Evolutionary conservation across 108 stramenopile species (phyloP), one percentile per base, ranked within the genome.

Genomic region (Aurantiochytrium sp.): DNA sequence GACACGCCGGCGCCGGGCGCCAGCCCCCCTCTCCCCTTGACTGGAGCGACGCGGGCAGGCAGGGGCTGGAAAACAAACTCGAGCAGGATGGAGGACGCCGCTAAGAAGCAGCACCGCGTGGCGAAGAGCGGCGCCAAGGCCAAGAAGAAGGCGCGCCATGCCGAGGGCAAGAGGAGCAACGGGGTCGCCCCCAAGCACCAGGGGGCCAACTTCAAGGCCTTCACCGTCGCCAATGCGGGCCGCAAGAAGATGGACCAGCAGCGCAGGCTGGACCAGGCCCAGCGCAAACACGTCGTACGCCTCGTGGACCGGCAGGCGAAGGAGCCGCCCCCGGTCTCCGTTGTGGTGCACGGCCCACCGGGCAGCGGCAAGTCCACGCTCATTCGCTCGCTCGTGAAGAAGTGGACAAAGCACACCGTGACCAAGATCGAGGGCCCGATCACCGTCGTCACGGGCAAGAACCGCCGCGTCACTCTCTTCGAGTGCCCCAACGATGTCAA

Each of bases 211-310:
- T 89, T 90, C n/a, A 92, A 95, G 31, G 99, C 99, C 42, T 99
- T 97, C 89, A 93, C 94, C 22, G 99, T 99, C 24, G 93, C 97
- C 85, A 97, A 99, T 86, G 91, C 98, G 42, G 95, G 90, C 30
- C 91, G 97, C 8, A 97, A 98, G 2, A 95, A 98, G 90, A 95
- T 96, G 15, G 95, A 86, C n/a, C 92, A 95, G 31, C 99, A 99
- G 93, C 93, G 99, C 27, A 98, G 98, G 55, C 89, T 96, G 37
- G 99, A 99, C 92, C 86, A 93, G 22, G 93, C 95, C 3, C 99
- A 99, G 87, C 93, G 95, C 90, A 98, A 98, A 89, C 98, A 99
- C 89, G 96, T 96, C 89, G 97, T 97, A 37, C 97, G 96, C 1
- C 89, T 95, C 69, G 91, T 89, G 41, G 93, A 96, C 93, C 93